A percentile compares a stretch with the other conserved stretches of the same genome.
Evolutionary conservation across 208 protist species (phyloP).

Genomic region (Acanthamoeba castellanii): DNA sequence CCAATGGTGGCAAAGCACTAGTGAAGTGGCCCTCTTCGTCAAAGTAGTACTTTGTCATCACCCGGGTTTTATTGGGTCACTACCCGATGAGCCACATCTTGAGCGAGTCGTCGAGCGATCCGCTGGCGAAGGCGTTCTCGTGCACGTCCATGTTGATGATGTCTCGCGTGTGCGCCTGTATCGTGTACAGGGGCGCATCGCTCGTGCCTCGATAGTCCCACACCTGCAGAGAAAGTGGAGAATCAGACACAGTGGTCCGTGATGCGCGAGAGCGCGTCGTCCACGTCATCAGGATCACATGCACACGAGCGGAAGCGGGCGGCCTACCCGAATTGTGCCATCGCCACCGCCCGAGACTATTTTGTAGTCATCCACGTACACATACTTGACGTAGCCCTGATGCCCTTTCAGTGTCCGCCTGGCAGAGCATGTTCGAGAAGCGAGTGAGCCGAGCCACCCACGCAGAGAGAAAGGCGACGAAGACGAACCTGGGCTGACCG

Average conservation of each 20-base stretch:
- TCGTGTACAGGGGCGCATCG: slow-evolving; percentile 35
- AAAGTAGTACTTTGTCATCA: too few species aligned
- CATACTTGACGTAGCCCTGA: slow-evolving; percentile 65
- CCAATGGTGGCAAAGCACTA: too few species aligned
- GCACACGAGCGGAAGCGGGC: neutral
- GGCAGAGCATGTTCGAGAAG: neutral
- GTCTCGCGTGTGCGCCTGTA: slow-evolving; percentile 46
- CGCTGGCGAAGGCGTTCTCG: slow-evolving; percentile 55
- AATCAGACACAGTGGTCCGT: neutral
- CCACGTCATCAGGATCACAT: neutral
- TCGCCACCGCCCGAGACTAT: slow-evolving; percentile 43
- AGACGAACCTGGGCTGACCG: neutral
- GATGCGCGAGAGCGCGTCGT: neutral
- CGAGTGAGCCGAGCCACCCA: neutral
- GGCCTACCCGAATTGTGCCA: neutral
- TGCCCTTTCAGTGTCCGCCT: slow-evolving; percentile 43
- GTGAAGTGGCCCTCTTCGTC: too few species aligned
- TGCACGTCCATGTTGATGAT: slow-evolving; percentile 78
- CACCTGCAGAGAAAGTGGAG: neutral
- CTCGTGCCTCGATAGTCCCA: slow-evolving; percentile 36
- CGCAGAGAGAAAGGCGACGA: neutral
- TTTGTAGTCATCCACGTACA: slow-evolving; percentile 69
- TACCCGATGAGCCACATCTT: slow-evolving; percentile 39
- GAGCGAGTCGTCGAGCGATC: slow-evolving; percentile 50
- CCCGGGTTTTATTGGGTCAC: neutral